phyloP scores from a whole-genome alignment of 305 asterid genomes.

The Euphrasia arctica region DNA sequence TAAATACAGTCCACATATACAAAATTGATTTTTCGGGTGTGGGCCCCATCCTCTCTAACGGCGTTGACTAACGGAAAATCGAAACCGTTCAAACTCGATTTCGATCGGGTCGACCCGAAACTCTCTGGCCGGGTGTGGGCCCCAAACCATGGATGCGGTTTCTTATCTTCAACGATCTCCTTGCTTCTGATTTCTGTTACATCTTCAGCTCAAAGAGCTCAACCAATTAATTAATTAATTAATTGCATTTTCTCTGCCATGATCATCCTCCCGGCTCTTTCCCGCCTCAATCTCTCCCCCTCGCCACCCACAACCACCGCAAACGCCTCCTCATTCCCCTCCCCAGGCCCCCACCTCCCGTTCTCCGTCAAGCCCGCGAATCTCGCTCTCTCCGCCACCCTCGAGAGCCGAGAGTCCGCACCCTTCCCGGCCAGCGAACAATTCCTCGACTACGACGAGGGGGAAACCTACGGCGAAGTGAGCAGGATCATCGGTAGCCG shows the following conservation, averaged over 20 bases:
- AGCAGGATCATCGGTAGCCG: constrained; percentile 72
- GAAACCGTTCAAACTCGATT: no score
- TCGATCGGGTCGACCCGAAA: no score
- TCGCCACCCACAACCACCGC: constrained; percentile 33
- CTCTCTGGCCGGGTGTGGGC: not conserved
- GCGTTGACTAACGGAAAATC: no score
- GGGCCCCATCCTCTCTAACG: no score
- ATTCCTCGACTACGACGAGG: constrained; percentile 55
- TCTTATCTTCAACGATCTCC: constrained; percentile 35
- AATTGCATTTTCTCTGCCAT: constrained; percentile 28
- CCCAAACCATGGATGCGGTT: constrained; percentile 32
- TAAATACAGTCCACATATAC: no score
- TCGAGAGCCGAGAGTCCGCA: constrained; percentile 42
- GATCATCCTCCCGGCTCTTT: constrained; percentile 47
- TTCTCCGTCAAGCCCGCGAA: constrained; percentile 26
- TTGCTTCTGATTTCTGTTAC: constrained; percentile 10
- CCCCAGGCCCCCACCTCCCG: constrained; percentile 31
- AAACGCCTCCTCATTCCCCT: constrained; percentile 29
- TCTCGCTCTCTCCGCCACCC: constrained; percentile 50
- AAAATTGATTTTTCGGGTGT: no score
- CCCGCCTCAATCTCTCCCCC: constrained; percentile 62
- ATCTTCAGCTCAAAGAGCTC: not conserved
- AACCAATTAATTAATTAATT: not conserved
- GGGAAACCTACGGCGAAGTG: constrained; percentile 80
- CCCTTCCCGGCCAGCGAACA: constrained; percentile 17